Evolutionary conservation across 345 rosid genomes (phyloP).

Genomic region (Brassica napus): DNA sequence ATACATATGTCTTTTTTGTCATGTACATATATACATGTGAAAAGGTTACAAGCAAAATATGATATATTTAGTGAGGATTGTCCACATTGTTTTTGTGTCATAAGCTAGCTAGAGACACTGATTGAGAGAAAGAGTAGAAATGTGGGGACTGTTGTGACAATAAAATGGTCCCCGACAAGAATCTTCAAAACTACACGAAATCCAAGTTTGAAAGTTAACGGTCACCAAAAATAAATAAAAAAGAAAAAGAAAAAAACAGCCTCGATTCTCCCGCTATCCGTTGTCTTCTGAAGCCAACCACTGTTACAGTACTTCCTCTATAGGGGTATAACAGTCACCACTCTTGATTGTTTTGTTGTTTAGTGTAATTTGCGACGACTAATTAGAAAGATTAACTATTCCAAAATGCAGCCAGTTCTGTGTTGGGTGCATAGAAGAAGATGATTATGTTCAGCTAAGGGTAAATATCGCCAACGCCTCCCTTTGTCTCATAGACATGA

Average conservation of each 20-base stretch:
- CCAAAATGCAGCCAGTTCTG: too few relatives aligned
- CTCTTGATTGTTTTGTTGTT: background rate
- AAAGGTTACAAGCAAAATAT: background rate
- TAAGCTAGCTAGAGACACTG: background rate
- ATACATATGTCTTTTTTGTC: background rate
- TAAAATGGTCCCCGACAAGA: constrained; percentile 34
- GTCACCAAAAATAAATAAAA: constrained; percentile 17
- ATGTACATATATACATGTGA: background rate
- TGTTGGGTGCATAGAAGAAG: too few relatives aligned
- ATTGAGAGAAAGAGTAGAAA: background rate
- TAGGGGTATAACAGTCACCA: constrained; percentile 6
- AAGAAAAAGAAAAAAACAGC: background rate
- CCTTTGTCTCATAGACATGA: too few relatives aligned
- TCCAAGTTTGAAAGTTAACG: constrained; percentile 41
- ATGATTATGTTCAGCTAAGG: too few relatives aligned
- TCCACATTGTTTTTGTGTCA: background rate
- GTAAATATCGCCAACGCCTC: too few relatives aligned
- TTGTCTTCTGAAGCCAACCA: constrained; percentile 11
- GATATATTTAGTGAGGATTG: background rate
- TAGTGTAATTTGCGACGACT: background rate
- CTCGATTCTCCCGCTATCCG: constrained; percentile 22
- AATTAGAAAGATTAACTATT: background rate
- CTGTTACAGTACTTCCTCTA: background rate
- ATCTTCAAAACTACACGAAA: constrained; percentile 29
- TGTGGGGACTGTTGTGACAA: constrained; percentile 4